Evolutionary conservation across 352 stramenopile genomes (phyloP).

Genomic region (Phytophthora agathidicida): DNA sequence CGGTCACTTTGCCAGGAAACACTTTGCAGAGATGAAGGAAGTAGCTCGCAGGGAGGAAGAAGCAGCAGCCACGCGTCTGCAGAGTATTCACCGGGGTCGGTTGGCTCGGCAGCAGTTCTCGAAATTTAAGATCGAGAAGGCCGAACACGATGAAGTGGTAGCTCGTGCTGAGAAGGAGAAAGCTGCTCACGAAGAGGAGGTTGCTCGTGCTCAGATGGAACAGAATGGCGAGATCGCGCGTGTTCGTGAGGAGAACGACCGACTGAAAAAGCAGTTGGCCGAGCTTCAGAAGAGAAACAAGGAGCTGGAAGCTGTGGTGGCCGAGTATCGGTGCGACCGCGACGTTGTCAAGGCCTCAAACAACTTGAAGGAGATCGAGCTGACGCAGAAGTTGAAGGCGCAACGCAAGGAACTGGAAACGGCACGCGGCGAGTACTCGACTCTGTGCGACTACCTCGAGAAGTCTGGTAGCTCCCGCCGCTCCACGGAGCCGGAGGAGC

Average conservation of each 20-base stretch:
- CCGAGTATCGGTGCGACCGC: constrained; percentile 59
- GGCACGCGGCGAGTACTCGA: constrained; percentile 48
- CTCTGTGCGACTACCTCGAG: constrained; percentile 51
- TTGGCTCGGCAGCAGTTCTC: constrained; percentile 60
- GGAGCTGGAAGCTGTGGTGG: constrained; percentile 62
- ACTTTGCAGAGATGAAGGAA: constrained; percentile 27
- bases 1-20: constrained; percentile 30
- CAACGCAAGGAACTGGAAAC: constrained; percentile 57
- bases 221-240: constrained; percentile 40
- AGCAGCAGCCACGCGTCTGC: constrained; percentile 34
- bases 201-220: constrained; percentile 24
- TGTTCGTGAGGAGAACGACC: constrained; percentile 60
- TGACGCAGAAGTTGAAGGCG: constrained; percentile 60
- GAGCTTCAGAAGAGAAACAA: constrained; percentile 67
- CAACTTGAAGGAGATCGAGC: constrained; percentile 56
- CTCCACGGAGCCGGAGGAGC: constrained; percentile 51
- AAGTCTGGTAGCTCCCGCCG: constrained; percentile 53
- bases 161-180: constrained; percentile 5
- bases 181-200: constrained; percentile 11
- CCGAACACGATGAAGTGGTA: constrained; percentile 35
- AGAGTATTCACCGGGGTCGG: constrained; percentile 52
- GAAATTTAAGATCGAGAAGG: constrained; percentile 54
- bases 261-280: constrained; percentile 58
- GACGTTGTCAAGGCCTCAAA: constrained; percentile 65
- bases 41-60: constrained; percentile 18